Evolutionary conservation across 805 yeast genomes (phyloP), one percentile per base, ranked within the genome.

Genomic region (Priceomyces castillae): DNA sequence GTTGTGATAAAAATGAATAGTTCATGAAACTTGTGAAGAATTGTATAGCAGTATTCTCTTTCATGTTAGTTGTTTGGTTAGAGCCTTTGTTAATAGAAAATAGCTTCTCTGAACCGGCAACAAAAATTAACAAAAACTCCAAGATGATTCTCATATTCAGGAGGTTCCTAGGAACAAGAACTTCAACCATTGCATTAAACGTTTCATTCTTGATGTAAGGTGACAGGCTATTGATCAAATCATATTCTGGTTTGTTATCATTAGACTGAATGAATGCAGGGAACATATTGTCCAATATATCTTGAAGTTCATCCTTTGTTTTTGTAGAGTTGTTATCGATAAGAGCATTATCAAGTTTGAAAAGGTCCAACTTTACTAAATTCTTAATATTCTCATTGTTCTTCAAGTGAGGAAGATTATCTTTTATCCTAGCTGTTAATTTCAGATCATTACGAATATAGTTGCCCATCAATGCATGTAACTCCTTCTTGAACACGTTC

Each of bases 81-180:
- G 42, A 46, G 7, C 47, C 51, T 4, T 40, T 47, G 39, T 54
- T 57, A 42, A 52, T 43, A 3, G 42, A 31, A 36, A 66, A 60
- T 2, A 71, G 42, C 20, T 45, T 46, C 40, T 72, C 65, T 1
- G 86, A 67, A 1, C 86, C 81, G 36, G 86, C 82, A 19, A 81
- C 69, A 55, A 87, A 88, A 10, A 81, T 65, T 38, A 88, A 71
- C 30, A 88, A 80, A 30, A 86, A 82, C 44, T 86, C 96, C 39
- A 88, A 62, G 12, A 90, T 76, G 4, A 86, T 75, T 50, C 90
- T 76, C 84, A 90, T 87, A 54, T 90, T 88, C 62, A 85, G 81
- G 12, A 89, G 75, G 54, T 81, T 81, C 2, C 88, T 81, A 0
- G 82, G 80, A 2, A 86, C 85, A 30, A 88, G 62, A 3, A 82